Evolutionary conservation across 139 green algal genomes (phyloP), one percentile per base, ranked within the genome.

Genomic region (Coelastrella sp.): DNA sequence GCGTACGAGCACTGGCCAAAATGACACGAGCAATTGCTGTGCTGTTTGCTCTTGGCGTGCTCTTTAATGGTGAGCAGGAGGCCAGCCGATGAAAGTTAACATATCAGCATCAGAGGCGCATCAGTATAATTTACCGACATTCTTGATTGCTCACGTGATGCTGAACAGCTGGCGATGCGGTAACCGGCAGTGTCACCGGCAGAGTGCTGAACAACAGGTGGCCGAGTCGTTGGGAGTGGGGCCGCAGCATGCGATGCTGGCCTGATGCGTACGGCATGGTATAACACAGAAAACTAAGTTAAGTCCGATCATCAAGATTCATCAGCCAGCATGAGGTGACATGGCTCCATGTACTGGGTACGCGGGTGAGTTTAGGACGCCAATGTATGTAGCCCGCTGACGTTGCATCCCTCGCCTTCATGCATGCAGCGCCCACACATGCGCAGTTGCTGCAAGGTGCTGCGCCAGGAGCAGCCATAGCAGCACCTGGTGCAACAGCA

Each of bases 221-320:
- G 79, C 35, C 20, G 58, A 86, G 81, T 86, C 81, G 81, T 86
- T 86, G 81, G 56, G 59, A 59, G 59, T 59, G 81, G 20, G 81
- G 59, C 59, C 60, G 81, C 58, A n/a, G 60, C 81, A 76, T 25
- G 63, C 63, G 35, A 49, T 49, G 35, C 35, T 49, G 35, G 35
- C 35, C 35, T 49, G 35, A 49, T 49, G 35, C 35, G 35, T 49
- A 49, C 35, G 35, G 35, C 35, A 49, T 49, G 35, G 1, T 49
- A 49, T 49, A 49, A 49, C 3, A 49, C 35, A 49, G 35, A 49
- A 3, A 49, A 49, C 35, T 5, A 3, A 49, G 35, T 49, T 49
- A 5, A 49, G 35, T 49, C 35, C 35, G 35, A 49, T 49, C 35
- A 49, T 49, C 35, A 49, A 49, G 35, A 49, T 49, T 49, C 1